Evolutionary conservation across 2,329 filamentous ascomycete genomes (phyloP).

Genomic region (Colletotrichum noveboracense): DNA sequence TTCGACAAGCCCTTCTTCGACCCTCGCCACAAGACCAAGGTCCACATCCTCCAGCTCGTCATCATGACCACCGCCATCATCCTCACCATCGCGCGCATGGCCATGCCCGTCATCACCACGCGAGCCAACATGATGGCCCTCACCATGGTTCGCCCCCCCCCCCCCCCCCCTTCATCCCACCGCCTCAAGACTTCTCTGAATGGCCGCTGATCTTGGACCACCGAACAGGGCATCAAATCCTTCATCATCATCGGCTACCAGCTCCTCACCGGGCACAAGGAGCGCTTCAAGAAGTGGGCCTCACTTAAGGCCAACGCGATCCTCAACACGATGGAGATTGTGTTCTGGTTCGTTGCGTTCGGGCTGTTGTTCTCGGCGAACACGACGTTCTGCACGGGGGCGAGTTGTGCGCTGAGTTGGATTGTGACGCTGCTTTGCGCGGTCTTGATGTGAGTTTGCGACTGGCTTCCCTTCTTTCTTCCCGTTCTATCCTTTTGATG

Average conservation of each 20-base stretch:
- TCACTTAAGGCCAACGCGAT: slow-evolving; percentile 45
- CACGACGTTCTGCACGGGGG: slow-evolving; percentile 5
- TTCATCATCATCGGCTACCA: slow-evolving; percentile 45
- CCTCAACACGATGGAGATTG: slow-evolving; percentile 43
- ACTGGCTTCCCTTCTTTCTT: not conserved
- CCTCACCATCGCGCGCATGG: slow-evolving; percentile 9
- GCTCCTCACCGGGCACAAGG: slow-evolving; percentile 38
- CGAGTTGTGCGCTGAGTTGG: slow-evolving; percentile 18
- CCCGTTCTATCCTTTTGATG: not conserved
- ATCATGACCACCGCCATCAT: not conserved
- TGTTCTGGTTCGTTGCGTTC: slow-evolving; percentile 39
- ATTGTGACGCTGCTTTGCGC: slow-evolving; percentile 1
- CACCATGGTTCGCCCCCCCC: slow-evolving; percentile 6
- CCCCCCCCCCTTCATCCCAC: too few species aligned
- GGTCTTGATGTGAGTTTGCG: slow-evolving; percentile 2
- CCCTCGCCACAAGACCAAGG: slow-evolving; percentile 12
- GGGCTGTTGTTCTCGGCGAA: slow-evolving; percentile 3
- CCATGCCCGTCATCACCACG: not conserved
- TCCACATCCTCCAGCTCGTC: slow-evolving; percentile 8
- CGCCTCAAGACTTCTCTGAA: not conserved
- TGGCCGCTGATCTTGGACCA: not conserved
- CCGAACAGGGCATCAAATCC: slow-evolving; percentile 37
- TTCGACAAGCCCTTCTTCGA: slow-evolving; percentile 11
- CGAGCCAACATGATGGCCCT: slow-evolving; percentile 18
- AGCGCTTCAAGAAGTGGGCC: slow-evolving; percentile 36